Evolutionary conservation across 345 rosid species (phyloP).

Genomic region (Salix suchowensis): DNA sequence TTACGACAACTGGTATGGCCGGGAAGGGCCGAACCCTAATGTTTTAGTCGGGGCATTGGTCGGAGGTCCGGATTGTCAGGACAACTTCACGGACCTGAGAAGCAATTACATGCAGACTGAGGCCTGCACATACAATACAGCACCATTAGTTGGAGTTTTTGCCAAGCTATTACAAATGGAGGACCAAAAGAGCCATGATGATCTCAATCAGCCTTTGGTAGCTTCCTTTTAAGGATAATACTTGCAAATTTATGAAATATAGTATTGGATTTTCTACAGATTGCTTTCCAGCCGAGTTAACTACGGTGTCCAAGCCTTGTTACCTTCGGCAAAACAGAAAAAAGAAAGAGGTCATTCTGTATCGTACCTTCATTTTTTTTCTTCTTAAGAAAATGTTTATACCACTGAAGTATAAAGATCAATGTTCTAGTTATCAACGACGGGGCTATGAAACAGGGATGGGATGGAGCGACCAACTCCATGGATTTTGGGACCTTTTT

Average conservation of each 20-base stretch:
- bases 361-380: not conserved
- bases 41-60: conserved; percentile 54
- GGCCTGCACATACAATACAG: conserved; percentile 66
- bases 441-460: not conserved
- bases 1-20: conserved; percentile 50
- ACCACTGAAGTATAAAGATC: conserved; percentile 6
- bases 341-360: not conserved
- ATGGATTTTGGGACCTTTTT: too few relatives aligned
- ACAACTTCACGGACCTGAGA: conserved; percentile 44
- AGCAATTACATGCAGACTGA: conserved; percentile 52
- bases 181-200: conserved; percentile 18
- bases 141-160: conserved; percentile 55
- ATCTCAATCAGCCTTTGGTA: conserved; percentile 29
- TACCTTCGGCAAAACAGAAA: not conserved
- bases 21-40: conserved; percentile 44
- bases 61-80: conserved; percentile 59
- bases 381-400: not conserved
- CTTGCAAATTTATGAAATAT: not conserved
- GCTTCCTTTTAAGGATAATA: conserved; percentile 47
- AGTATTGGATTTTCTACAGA: not conserved
- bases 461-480: too few relatives aligned
- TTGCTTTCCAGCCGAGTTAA: conserved; percentile 1
- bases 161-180: conserved; percentile 36
- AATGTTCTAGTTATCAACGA: not conserved
- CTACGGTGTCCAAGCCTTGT: conserved; percentile 14